Base-by-base conservation (phyloP, 108 stramenopile species). In the Conticribra guillardii region DNA sequence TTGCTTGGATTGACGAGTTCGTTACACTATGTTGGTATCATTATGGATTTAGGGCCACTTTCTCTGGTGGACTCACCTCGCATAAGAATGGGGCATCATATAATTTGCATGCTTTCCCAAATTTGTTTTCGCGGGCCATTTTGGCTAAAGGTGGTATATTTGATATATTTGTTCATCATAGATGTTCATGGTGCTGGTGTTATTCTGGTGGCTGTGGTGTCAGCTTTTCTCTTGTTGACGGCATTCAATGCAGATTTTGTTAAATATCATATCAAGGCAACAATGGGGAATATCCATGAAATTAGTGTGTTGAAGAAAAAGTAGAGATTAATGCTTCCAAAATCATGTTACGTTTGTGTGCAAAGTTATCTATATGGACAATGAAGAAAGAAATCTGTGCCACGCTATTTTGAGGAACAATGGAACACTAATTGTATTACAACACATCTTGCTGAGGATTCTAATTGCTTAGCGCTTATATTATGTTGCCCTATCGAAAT, bases 31-130 rank as follows among this genome's bases (percentile, higher is more conserved):
- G 18, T 77, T 18, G 63, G 63, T 0, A 69, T 71, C 22, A 77
- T 77, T 24, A 37, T 77, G 32, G 76, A 77, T 33, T 72, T 77
- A 21, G 66, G 76, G 28, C 76, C 76, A 2, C 21, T 65, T 3
- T 16, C 71, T 18, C 76, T 71, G 21, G 54, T 55, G 1, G 66
- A 77, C 63, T 46, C 47, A n/a, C 76, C 76, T 2, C 54, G 32
- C 32, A 55, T 63, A 3, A 62, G 76, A 30, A 37, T 77, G 52
- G 32, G 17, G 18, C 64, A 71, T 33, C 76, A 77, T 31, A 48
- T 77, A 2, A 30, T 77, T 5, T 72, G 71, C 53, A 46, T 77
- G 54, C 8, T 15, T 18, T 48, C 45, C 7, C 70, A 71, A 55
- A 34, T 77, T 0, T 11, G 41, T 16, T 77, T 77, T 50, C 76